Percentiles rank a stretch among this genome's conserved stretches.
These are phyloP conservation scores for Verticillium nubilum DNA, from an alignment of 2,329 filamentous ascomycete species.

Conservation along the genomic window DNA sequence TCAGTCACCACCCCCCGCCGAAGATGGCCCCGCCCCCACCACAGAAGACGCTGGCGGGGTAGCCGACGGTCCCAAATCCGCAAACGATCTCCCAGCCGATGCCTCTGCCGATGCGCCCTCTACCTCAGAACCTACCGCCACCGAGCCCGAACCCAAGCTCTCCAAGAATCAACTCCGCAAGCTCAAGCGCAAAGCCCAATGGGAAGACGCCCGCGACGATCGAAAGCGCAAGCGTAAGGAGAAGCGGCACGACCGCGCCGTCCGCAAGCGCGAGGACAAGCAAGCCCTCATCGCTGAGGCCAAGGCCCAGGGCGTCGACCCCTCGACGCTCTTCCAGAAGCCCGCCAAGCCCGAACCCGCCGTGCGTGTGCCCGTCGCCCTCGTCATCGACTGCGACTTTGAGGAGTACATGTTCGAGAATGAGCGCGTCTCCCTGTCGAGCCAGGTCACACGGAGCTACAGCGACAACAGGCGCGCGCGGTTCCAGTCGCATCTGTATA, in stretches of 20 bases:
- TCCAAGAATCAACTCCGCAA: constrained; percentile 89
- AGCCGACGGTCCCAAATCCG: not conserved
- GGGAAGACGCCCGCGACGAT: constrained; percentile 65
- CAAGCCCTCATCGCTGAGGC: constrained; percentile 43
- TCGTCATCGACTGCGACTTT: constrained; percentile 89
- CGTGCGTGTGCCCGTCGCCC: constrained; percentile 64
- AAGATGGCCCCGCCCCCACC: not conserved
- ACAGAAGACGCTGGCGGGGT: not conserved
- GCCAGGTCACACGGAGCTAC: constrained; percentile 83
- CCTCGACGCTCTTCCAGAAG: constrained; percentile 22
- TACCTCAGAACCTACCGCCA: not conserved
- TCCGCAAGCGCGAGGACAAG: constrained; percentile 43
- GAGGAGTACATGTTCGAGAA: constrained; percentile 84
- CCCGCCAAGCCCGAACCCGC: constrained; percentile 18
- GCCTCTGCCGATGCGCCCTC: not conserved
- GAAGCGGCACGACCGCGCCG: constrained; percentile 42
- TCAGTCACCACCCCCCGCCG: not conserved
- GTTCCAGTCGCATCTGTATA: constrained; percentile 65
- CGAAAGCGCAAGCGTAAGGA: constrained; percentile 50
- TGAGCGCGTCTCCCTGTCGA: constrained; percentile 75
- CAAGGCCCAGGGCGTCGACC: constrained; percentile 35
- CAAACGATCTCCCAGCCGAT: not conserved
- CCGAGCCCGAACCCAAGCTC: constrained; percentile 28
- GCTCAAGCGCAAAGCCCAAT: constrained; percentile 62
- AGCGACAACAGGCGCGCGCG: constrained; percentile 72